These are phyloP conservation scores for Daphne laureola DNA, from an alignment of 441 rosid genomes.

Conservation along the genomic window DNA sequence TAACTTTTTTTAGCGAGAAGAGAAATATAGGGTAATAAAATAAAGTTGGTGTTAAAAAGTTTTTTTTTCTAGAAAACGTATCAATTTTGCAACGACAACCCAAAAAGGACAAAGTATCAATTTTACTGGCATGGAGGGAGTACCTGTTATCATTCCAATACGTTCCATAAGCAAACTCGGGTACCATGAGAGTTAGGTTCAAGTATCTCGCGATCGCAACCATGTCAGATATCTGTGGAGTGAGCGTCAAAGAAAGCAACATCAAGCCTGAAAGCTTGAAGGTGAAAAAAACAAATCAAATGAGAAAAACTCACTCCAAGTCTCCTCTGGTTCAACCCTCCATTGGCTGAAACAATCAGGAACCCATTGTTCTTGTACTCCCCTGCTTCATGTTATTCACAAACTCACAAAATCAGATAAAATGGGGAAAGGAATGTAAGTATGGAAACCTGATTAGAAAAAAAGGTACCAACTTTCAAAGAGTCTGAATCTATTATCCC, in stretches of 20 bases:
- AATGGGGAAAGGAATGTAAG: not conserved
- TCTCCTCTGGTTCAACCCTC: conserved; percentile 78
- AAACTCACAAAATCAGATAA: not conserved
- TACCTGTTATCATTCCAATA: conserved; percentile 70
- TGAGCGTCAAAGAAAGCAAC: not conserved
- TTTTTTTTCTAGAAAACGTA: too few relatives aligned
- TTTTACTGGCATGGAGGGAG: too few relatives aligned
- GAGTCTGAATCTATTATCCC: too few relatives aligned
- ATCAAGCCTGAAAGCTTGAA: not conserved
- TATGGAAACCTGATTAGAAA: not conserved
- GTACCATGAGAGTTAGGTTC: conserved; percentile 63
- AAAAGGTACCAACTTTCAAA: conserved; percentile 13
- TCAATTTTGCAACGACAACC: too few relatives aligned
- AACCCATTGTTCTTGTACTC: conserved; percentile 58
- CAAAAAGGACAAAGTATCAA: too few relatives aligned
- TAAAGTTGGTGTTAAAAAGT: too few relatives aligned
- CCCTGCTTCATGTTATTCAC: conserved; percentile 24
- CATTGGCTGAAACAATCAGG: conserved; percentile 57
- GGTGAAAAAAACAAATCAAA: too few relatives aligned
- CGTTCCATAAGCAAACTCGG: conserved; percentile 55
- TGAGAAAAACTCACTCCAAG: conserved; percentile 11
- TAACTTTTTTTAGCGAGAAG: too few relatives aligned
- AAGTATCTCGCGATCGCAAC: conserved; percentile 54
- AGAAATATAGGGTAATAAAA: too few relatives aligned
- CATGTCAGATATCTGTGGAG: conserved; percentile 59